Percentiles rank a stretch among this genome's conserved stretches.
phyloP scores from a whole-genome alignment of 2,329 filamentous ascomycete genomes.

The Calonectria hawksworthii region DNA sequence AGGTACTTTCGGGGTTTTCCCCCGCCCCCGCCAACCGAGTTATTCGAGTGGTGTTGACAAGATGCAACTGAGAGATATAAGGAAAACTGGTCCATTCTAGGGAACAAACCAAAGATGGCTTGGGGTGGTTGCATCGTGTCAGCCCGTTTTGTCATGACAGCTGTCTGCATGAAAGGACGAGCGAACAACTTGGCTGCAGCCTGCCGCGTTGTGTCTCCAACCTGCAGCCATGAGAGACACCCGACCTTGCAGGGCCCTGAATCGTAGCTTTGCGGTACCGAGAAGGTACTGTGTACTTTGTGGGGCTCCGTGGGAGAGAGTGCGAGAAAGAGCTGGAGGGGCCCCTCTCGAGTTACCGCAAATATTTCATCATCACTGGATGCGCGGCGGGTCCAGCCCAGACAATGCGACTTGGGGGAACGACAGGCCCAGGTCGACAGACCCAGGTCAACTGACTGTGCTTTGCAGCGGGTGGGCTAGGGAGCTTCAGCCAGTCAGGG shows the following conservation, averaged over 20 bases:
- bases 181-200: conserved; percentile 10
- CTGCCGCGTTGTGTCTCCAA: conserved; percentile 12
- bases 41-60: background rate
- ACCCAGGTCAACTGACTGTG: conserved; percentile 28
- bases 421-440: conserved; percentile 17
- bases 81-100: conserved; percentile 2
- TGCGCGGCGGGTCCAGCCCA: background rate
- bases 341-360: conserved; percentile 7
- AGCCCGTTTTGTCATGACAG: conserved; percentile 18
- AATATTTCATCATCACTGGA: conserved; percentile 21
- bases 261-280: conserved; percentile 5
- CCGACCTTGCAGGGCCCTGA: conserved; percentile 17
- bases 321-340: conserved; percentile 22
- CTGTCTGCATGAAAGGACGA: background rate
- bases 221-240: conserved; percentile 17
- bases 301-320: conserved; percentile 14
- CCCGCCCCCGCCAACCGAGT: conserved; percentile 9
- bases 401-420: background rate
- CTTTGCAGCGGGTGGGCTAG: conserved; percentile 25
- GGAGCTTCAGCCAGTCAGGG: conserved; percentile 19
- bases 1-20: conserved; percentile 15
- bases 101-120: background rate
- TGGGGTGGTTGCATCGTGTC: conserved; percentile 2
- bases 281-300: background rate
- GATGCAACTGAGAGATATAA: conserved; percentile 31